These are phyloP conservation scores for Cairneyella variabilis DNA, from an alignment of 495 filamentous ascomycete genomes.

Conservation along the genomic window DNA sequence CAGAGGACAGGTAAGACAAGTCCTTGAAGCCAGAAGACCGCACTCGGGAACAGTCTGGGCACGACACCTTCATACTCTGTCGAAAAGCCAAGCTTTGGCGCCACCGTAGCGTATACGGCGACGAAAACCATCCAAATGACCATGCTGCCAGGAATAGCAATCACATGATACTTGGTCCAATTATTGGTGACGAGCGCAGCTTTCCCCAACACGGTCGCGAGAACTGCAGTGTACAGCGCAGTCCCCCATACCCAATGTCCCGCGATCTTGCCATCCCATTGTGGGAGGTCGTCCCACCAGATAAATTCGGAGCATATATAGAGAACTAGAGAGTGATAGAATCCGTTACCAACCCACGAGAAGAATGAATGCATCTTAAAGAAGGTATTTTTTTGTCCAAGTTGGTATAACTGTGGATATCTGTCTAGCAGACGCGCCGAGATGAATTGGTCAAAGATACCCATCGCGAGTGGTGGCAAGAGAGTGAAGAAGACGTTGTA, in stretches of 20 bases:
- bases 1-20: constrained; percentile 77
- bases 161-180: constrained; percentile 97
- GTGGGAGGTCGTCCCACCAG: constrained; percentile 71
- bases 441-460: constrained; percentile 97
- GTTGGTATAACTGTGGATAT: constrained; percentile 93
- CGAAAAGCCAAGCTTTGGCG: constrained; percentile 79
- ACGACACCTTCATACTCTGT: constrained; percentile 83
- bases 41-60: constrained; percentile 71
- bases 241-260: constrained; percentile 99
- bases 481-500: constrained; percentile 99
- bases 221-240: constrained; percentile 82
- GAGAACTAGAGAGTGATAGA: constrained; percentile 91
- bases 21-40: constrained; percentile 86
- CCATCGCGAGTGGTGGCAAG: constrained; percentile 88
- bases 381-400: constrained; percentile 88
- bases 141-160: constrained; percentile 94
- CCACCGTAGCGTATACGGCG: constrained; percentile 84
- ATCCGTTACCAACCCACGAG: constrained; percentile 88
- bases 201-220: constrained; percentile 91
- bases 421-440: constrained; percentile 93
- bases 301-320: constrained; percentile 82
- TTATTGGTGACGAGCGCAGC: constrained; percentile 92
- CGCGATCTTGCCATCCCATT: constrained; percentile 69
- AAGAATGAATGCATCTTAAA: constrained; percentile 90
- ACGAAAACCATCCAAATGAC: constrained; percentile 87